These are phyloP conservation scores for Eutypella sp. DNA, from an alignment of 2,329 filamentous ascomycete species.

Conservation along the genomic window DNA sequence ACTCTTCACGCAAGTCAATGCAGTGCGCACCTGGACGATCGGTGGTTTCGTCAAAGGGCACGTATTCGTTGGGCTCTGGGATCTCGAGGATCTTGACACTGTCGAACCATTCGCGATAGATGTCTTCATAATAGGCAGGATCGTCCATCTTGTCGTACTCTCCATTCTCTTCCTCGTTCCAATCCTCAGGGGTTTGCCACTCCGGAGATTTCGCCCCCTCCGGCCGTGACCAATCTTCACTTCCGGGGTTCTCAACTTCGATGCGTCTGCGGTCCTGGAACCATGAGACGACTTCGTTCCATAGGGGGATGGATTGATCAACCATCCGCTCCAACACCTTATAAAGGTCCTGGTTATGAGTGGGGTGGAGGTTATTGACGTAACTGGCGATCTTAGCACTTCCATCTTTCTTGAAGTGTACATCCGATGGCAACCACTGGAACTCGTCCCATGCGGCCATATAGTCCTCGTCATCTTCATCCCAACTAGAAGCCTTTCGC, in stretches of 20 bases:
- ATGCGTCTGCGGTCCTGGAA: constrained; percentile 10
- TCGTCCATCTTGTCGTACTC: constrained; percentile 9
- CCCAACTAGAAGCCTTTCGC: neutral
- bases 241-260: neutral
- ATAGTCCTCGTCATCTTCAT: neutral
- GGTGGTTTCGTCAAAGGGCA: constrained; percentile 1
- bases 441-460: constrained; percentile 22
- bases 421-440: constrained; percentile 47
- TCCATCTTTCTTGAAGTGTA: constrained; percentile 34
- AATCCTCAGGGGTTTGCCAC: constrained; percentile 4
- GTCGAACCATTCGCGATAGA: constrained; percentile 9
- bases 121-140: constrained; percentile 9
- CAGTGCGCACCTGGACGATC: constrained; percentile 7
- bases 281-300: constrained; percentile 30
- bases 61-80: constrained; percentile 16
- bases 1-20: constrained; percentile 22
- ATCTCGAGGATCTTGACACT: constrained; percentile 7
- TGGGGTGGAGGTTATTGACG: constrained; percentile 49
- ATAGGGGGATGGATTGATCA: constrained; percentile 37
- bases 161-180: constrained; percentile 4
- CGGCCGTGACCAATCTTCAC: constrained; percentile 7
- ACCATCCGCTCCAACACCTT: constrained; percentile 36
- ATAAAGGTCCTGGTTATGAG: constrained; percentile 33
- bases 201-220: constrained; percentile 15
- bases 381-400: constrained; percentile 41